phyloP scores from a whole-genome alignment of 768 basidiomycete species.

The Daedalea quercina region DNA sequence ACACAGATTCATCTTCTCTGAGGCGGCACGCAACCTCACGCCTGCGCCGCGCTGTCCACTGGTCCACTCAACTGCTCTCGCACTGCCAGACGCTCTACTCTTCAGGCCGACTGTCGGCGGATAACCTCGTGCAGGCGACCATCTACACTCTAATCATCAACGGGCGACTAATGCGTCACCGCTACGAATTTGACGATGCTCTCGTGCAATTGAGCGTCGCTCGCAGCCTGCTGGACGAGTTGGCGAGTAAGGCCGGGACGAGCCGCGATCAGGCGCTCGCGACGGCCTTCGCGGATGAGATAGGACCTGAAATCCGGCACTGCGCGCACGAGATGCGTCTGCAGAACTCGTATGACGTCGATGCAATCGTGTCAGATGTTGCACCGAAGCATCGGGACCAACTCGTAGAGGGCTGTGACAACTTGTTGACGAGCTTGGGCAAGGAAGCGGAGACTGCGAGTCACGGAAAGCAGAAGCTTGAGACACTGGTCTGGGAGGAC shows the following conservation, averaged over 20 bases:
- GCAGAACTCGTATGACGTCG: slow-evolving; percentile 74
- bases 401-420: slow-evolving; percentile 59
- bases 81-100: slow-evolving; percentile 61
- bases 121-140: slow-evolving; percentile 59
- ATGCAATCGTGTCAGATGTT: slow-evolving; percentile 62
- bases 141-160: slow-evolving; percentile 77
- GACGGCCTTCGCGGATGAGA: slow-evolving; percentile 74
- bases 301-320: slow-evolving; percentile 87
- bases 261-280: slow-evolving; percentile 87
- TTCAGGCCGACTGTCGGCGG: slow-evolving; percentile 44
- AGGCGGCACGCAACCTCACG: slow-evolving; percentile 74
- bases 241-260: slow-evolving; percentile 56
- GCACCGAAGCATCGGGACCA: slow-evolving; percentile 48
- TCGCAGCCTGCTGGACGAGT: slow-evolving; percentile 60
- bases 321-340: slow-evolving; percentile 86
- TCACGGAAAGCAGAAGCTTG: slow-evolving; percentile 48
- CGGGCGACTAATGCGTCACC: slow-evolving; percentile 76
- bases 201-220: slow-evolving; percentile 75
- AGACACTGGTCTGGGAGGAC: slow-evolving; percentile 70
- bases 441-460: slow-evolving; percentile 33
- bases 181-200: slow-evolving; percentile 70
- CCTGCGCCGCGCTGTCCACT: slow-evolving; percentile 72
- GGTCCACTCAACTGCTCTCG: slow-evolving; percentile 72
- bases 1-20: slow-evolving; percentile 44
- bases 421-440: slow-evolving; percentile 44